phyloP scores from a whole-genome alignment of 2,329 filamentous ascomycete genomes.

The Xylariaceae sp. region DNA sequence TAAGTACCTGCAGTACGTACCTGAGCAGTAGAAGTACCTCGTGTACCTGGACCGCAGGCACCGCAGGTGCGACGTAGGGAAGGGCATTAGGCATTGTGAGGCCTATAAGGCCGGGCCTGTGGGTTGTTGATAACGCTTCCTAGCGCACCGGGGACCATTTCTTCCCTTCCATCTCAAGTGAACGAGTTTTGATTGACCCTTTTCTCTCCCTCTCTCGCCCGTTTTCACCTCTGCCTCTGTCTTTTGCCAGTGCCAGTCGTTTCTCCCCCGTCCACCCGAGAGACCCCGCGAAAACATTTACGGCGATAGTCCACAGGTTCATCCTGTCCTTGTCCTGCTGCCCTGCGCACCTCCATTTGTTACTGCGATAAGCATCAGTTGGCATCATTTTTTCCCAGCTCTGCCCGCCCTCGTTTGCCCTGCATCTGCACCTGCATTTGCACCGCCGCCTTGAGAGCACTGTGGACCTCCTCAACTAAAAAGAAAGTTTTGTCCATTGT shows the following conservation, averaged over 20 bases:
- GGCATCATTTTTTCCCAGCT: conserved; percentile 16
- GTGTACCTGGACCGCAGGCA: background rate
- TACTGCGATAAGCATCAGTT: conserved; percentile 25
- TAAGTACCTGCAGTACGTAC: background rate
- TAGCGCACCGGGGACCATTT: conserved; percentile 5
- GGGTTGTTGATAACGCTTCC: conserved; percentile 6
- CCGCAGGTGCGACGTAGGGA: background rate
- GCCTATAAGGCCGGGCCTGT: background rate
- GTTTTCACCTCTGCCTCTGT: conserved; percentile 7
- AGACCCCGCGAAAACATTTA: conserved; percentile 28
- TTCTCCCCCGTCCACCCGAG: conserved; percentile 12
- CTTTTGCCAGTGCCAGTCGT: conserved; percentile 7
- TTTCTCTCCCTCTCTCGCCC: conserved; percentile 20
- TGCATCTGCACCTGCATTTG: conserved; percentile 13
- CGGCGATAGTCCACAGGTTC: conserved; percentile 24
- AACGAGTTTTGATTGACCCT: conserved; percentile 27
- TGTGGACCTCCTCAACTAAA: conserved; percentile 15
- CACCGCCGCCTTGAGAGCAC: conserved; percentile 12
- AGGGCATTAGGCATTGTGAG: background rate
- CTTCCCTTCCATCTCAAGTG: conserved; percentile 26
- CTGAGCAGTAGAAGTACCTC: background rate
- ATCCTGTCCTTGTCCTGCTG: conserved; percentile 4
- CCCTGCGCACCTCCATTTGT: conserved; percentile 20
- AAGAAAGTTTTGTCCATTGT: conserved; percentile 21
- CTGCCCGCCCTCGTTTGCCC: conserved; percentile 3